Conservation (phyloP, 768 basidiomycete species). For the Lactifluus volemus region DNA sequence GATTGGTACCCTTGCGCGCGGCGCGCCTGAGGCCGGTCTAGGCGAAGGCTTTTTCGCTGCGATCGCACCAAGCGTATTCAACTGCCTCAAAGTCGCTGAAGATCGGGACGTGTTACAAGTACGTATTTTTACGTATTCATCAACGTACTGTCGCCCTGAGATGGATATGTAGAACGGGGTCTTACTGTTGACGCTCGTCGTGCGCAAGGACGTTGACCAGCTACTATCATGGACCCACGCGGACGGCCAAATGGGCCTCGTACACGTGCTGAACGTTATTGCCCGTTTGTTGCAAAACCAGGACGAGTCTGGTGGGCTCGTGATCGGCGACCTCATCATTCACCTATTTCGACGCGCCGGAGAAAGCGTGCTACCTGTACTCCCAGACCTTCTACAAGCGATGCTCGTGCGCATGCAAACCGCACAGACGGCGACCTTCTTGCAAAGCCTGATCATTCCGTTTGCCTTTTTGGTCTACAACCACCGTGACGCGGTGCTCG, state of each 20-base stretch:
- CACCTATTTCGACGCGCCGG: constrained; percentile 83
- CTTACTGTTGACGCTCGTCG: constrained; percentile 67
- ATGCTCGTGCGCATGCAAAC: constrained; percentile 73
- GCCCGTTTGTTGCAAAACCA: constrained; percentile 68
- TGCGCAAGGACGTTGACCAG: constrained; percentile 82
- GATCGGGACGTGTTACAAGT: constrained; percentile 85
- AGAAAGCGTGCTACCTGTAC: constrained; percentile 68
- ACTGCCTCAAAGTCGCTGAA: constrained; percentile 56
- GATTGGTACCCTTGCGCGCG: constrained; percentile 59
- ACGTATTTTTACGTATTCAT: constrained; percentile 4
- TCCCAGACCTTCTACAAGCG: constrained; percentile 80
- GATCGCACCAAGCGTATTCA: constrained; percentile 69
- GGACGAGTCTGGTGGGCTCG: constrained; percentile 88
- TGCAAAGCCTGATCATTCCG: constrained; percentile 88
- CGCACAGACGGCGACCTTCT: constrained; percentile 86
- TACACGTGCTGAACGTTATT: constrained; percentile 64
- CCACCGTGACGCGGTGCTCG: constrained; percentile 71
- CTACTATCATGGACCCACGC: constrained; percentile 67
- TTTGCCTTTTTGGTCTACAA: constrained; percentile 91
- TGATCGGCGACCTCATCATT: constrained; percentile 91
- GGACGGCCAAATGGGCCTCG: constrained; percentile 65
- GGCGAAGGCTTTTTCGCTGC: constrained; percentile 73
- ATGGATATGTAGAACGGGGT: constrained; percentile 52
- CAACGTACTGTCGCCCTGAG: not conserved
- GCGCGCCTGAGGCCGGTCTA: constrained; percentile 54